phyloP scores from a whole-genome alignment of 257 asterid species.

The Prunella vulgaris region DNA sequence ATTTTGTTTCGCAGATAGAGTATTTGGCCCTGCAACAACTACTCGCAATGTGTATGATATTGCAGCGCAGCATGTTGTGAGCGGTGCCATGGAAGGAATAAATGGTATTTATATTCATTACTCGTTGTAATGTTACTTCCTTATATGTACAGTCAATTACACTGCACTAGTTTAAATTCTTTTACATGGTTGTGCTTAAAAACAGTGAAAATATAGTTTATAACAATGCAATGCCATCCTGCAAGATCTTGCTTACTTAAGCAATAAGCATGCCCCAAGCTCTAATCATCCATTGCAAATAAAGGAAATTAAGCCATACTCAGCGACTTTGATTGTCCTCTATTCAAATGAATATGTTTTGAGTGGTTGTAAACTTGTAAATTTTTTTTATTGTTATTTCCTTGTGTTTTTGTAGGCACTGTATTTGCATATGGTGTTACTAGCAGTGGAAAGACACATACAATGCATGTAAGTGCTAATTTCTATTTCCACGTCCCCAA shows the following conservation, averaged over 20 bases:
- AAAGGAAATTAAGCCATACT: constrained; percentile 14
- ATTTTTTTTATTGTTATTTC: constrained; percentile 7
- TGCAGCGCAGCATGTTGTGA: constrained; percentile 77
- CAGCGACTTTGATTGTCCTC: not conserved
- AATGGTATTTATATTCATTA: constrained; percentile 47
- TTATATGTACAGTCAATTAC: not conserved
- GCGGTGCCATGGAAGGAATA: constrained; percentile 83
- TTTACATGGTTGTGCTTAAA: no score
- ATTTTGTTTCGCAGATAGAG: constrained; percentile 47
- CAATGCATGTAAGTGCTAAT: constrained; percentile 67
- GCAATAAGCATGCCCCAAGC: not conserved
- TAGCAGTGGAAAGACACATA: constrained; percentile 89
- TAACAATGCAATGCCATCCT: not conserved
- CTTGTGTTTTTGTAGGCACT: constrained; percentile 49
- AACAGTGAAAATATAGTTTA: not conserved
- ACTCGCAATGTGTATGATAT: constrained; percentile 81
- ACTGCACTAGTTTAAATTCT: not conserved
- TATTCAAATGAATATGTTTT: not conserved
- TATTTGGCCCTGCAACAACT: constrained; percentile 95
- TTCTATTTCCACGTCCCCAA: not conserved
- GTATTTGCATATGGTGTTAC: constrained; percentile 87
- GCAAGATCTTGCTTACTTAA: not conserved
- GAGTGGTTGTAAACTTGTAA: constrained; percentile 15
- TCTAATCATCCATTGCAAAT: not conserved
- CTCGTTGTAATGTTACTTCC: constrained; percentile 1